Evolutionary conservation across 148 eudicot genomes (phyloP), one percentile per base, ranked within the genome.

Genomic region (Rhododendron molle): DNA sequence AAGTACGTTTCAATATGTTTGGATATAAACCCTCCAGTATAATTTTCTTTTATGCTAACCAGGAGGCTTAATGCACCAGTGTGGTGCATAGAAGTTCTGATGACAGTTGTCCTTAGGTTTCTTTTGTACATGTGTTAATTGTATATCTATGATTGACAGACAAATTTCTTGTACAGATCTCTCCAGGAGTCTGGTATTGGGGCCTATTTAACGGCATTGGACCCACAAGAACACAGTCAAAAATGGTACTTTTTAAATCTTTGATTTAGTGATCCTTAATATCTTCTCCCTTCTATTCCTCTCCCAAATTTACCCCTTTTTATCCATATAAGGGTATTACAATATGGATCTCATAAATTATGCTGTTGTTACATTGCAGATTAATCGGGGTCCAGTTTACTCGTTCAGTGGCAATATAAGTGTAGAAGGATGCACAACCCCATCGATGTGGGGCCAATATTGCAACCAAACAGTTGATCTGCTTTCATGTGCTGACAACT

Each of bases 201-300:
- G 99, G 98, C 60, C 85, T 97, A 46, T 97, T 95, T 83, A 97
- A 97, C 84, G 99, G 98, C 87, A 91, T 95, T 54, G 99, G 99
- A 85, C 91, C 93, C 77, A 60, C 83, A 86, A 90, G 96, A 90
- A 97, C 98, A 28, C 98, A 93, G 83, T 92, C 95, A 83, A 97
- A 97, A 87, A 97, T 97, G 99, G 99, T 95, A 92, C 73, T 5
- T 10, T 84, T 43, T 54, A 56, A 71, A 20, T 32, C n/a, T 54
- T 72, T 81, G 6, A 49, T n/a, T 6, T 2, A 49, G 18, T 58
- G 28, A 7, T 82, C 56, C 69, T 73, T 49, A 23, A 16, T 44
- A 54, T 50, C 4, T 78, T 50, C 60, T 84, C 80, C 30, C 32
- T 62, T 62, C 71, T 62, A 9, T 62, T 62, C 71, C 32, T n/a